Percentiles rank a stretch among this genome's conserved stretches.
Evolutionary conservation across 2,329 filamentous ascomycete species (phyloP).

Genomic region (Fusarium sp.): DNA sequence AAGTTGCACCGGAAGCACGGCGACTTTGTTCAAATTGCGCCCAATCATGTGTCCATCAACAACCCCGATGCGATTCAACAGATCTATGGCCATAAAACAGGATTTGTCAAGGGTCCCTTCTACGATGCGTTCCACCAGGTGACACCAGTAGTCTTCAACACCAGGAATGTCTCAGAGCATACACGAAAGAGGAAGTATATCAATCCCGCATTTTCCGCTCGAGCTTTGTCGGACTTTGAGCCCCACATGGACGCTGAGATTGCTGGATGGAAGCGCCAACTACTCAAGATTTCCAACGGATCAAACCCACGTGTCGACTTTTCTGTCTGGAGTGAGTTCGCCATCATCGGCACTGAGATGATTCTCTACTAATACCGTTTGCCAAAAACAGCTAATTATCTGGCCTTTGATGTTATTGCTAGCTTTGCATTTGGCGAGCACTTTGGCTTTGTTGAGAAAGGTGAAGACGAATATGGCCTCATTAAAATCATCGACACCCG

Average conservation of each 20-base stretch:
- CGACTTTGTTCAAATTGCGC: neutral
- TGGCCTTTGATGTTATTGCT: neutral
- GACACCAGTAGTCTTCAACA: neutral
- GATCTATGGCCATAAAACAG: neutral
- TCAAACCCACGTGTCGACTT: neutral
- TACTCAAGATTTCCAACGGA: neutral
- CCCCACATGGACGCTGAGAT: neutral
- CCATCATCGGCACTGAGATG: fast-evolving
- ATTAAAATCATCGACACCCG: neutral
- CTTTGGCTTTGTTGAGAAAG: neutral
- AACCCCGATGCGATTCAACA: neutral
- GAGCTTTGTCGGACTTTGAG: neutral
- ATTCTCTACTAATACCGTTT: fast-evolving
- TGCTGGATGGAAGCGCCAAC: neutral
- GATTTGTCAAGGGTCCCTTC: neutral
- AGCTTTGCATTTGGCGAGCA: neutral
- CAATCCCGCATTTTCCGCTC: neutral
- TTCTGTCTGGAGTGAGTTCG: neutral
- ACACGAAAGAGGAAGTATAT: neutral
- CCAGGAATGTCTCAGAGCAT: neutral
- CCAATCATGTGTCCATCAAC: neutral
- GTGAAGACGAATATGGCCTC: neutral
- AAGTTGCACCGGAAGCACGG: neutral
- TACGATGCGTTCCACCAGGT: neutral
- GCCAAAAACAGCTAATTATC: neutral